phyloP scores from a whole-genome alignment of 345 rosid species.

The Zanthoxylum bungeanum region DNA sequence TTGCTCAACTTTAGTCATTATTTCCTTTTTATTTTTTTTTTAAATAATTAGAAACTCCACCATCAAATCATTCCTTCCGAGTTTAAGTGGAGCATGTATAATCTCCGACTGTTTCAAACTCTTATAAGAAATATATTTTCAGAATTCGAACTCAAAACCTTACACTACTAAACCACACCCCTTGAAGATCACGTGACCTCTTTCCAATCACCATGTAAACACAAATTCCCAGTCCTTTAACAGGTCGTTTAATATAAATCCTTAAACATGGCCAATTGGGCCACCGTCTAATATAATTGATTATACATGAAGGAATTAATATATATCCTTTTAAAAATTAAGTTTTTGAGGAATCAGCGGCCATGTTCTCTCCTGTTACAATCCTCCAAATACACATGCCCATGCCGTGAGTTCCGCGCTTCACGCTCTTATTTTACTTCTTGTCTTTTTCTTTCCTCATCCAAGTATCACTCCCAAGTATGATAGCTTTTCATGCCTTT shows the following conservation, averaged over 20 bases:
- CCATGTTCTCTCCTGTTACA: conserved; percentile 21
- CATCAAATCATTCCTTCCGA: too few relatives aligned
- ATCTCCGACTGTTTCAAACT: too few relatives aligned
- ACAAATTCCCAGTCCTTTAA: conserved; percentile 5
- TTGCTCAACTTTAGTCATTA: too few relatives aligned
- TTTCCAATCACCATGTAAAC: neutral
- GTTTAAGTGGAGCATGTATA: too few relatives aligned
- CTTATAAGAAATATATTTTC: too few relatives aligned
- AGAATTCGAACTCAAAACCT: too few relatives aligned
- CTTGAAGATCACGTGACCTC: neutral
- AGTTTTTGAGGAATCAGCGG: too few relatives aligned
- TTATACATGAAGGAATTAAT: neutral
- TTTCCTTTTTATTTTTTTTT: too few relatives aligned
- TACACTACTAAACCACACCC: too few relatives aligned
- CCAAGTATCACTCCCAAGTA: conserved; percentile 16
- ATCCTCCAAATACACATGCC: conserved; percentile 40
- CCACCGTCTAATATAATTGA: neutral
- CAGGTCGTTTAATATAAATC: neutral
- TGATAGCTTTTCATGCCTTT: neutral
- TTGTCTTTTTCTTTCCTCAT: conserved; percentile 14
- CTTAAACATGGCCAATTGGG: neutral
- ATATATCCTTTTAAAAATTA: too few relatives aligned
- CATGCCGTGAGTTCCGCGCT: conserved; percentile 40
- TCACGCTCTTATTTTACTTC: conserved; percentile 28
- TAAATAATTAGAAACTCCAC: too few relatives aligned